These are phyloP conservation scores for Xylaria sp. DNA, from an alignment of 2,329 filamentous ascomycete genomes.

Conservation along the genomic window DNA sequence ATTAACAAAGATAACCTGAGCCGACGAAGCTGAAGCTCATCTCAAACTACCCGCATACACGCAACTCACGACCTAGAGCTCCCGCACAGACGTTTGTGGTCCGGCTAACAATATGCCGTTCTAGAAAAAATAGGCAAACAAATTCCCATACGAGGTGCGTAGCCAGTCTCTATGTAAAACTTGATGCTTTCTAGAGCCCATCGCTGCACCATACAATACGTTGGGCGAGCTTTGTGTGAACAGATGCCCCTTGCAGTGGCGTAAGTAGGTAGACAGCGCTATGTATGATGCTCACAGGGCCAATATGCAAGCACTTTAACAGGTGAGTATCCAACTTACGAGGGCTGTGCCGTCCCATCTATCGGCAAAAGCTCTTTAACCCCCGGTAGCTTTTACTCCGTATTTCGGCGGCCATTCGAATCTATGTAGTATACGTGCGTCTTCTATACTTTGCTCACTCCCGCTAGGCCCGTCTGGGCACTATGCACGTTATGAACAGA, in stretches of 20 bases:
- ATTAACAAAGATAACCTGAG: background rate
- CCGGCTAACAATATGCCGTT: constrained; percentile 2
- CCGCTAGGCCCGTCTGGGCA: background rate
- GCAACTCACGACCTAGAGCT: background rate
- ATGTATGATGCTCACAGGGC: background rate
- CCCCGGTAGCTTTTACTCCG: background rate
- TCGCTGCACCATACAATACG: background rate
- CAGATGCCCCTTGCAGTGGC: background rate
- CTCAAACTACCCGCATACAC: constrained; percentile 10
- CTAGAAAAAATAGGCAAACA: constrained; percentile 9
- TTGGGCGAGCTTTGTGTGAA: background rate
- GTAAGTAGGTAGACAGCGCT: background rate
- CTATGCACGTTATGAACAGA: background rate
- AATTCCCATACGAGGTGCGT: background rate
- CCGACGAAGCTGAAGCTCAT: constrained; percentile 18
- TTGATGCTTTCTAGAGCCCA: background rate
- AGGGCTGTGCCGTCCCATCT: background rate
- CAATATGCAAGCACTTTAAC: constrained; percentile 21
- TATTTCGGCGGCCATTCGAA: background rate
- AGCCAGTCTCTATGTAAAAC: constrained; percentile 6
- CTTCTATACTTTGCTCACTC: background rate
- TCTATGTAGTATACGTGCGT: background rate
- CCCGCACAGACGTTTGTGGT: constrained; percentile 5
- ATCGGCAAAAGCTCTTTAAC: constrained; percentile 1
- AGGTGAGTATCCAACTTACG: background rate